Conservation (phyloP, 495 filamentous ascomycete genomes). For the Aspergillus ellipticus region DNA sequence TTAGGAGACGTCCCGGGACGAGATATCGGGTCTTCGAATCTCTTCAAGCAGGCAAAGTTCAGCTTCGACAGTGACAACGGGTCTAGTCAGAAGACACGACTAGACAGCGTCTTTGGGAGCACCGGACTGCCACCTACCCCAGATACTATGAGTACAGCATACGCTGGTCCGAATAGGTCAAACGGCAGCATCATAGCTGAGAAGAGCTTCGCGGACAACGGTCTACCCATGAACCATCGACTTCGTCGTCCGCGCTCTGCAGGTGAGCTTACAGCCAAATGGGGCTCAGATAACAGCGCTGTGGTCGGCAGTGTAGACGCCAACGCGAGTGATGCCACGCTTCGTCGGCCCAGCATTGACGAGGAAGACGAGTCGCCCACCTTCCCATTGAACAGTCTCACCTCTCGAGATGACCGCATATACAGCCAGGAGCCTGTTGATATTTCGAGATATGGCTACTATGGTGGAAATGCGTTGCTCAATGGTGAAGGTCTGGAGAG, state of each 20-base stretch:
- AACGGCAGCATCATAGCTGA: slow-evolving; percentile 31
- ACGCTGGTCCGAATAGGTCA: slow-evolving; percentile 32
- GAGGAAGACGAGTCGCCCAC: slow-evolving; percentile 23
- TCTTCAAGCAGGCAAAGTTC: slow-evolving; percentile 13
- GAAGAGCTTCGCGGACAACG: slow-evolving; percentile 19
- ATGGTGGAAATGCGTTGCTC: slow-evolving; percentile 21
- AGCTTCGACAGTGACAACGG: slow-evolving; percentile 20
- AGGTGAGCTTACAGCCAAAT: slow-evolving; percentile 28
- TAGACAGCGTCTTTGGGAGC: slow-evolving; percentile 35
- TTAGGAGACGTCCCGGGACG: slow-evolving; percentile 20
- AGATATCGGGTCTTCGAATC: slow-evolving; percentile 19
- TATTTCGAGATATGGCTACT: slow-evolving; percentile 21
- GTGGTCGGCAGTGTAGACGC: slow-evolving; percentile 28
- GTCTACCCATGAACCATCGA: slow-evolving; percentile 13
- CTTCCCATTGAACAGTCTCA: slow-evolving; percentile 30
- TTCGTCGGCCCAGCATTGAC: slow-evolving; percentile 18
- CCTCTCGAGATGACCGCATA: slow-evolving; percentile 24
- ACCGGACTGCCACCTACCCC: slow-evolving; percentile 40
- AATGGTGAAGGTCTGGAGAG: slow-evolving; percentile 17
- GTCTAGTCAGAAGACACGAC: slow-evolving; percentile 23
- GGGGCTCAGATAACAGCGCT: slow-evolving; percentile 28
- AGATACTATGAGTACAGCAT: slow-evolving; percentile 45
- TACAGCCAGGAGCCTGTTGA: slow-evolving; percentile 25
- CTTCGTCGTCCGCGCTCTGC: slow-evolving; percentile 36
- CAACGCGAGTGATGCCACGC: slow-evolving; percentile 31